phyloP scores from a whole-genome alignment of 345 rosid species.

The Populus ilicifolia region DNA sequence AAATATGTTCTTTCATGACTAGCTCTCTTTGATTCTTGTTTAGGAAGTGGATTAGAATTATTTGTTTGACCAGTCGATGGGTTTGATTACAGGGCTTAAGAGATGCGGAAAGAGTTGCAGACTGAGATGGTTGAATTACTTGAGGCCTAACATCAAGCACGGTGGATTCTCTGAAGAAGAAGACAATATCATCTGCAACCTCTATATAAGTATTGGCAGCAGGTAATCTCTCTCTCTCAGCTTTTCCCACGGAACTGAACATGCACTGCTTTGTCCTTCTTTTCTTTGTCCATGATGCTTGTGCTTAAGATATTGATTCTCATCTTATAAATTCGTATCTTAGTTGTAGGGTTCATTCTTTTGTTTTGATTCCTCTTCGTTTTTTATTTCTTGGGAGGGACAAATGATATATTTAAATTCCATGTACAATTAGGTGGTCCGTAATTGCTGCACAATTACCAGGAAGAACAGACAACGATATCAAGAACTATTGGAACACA shows the following conservation, averaged over 20 bases:
- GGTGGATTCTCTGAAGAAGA: constrained; percentile 98
- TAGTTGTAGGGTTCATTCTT: constrained; percentile 20
- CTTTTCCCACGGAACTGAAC: not conserved
- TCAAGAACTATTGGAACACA: constrained; percentile 97
- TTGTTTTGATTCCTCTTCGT: constrained; percentile 6
- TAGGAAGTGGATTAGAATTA: not conserved
- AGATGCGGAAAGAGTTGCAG: constrained; percentile 99
- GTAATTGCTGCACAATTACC: constrained; percentile 98
- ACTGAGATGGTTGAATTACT: constrained; percentile 92
- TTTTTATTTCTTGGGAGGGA: constrained; percentile 18
- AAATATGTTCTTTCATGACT: not conserved
- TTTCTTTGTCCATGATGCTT: constrained; percentile 40
- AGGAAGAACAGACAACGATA: constrained; percentile 97
- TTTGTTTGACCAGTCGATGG: not conserved
- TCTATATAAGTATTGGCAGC: constrained; percentile 98
- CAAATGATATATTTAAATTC: constrained; percentile 1
- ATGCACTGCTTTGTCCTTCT: constrained; percentile 35
- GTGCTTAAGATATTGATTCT: not conserved
- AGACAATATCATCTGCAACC: constrained; percentile 94
- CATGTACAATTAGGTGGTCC: constrained; percentile 65
- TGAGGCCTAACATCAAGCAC: constrained; percentile 93
- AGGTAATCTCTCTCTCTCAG: constrained; percentile 34
- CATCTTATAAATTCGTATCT: not conserved
- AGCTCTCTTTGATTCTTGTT: not conserved
- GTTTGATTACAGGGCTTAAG: constrained; percentile 56